Base-by-base conservation (phyloP, 495 filamentous ascomycete genomes). In the Symbiotaphrina buchneri region DNA sequence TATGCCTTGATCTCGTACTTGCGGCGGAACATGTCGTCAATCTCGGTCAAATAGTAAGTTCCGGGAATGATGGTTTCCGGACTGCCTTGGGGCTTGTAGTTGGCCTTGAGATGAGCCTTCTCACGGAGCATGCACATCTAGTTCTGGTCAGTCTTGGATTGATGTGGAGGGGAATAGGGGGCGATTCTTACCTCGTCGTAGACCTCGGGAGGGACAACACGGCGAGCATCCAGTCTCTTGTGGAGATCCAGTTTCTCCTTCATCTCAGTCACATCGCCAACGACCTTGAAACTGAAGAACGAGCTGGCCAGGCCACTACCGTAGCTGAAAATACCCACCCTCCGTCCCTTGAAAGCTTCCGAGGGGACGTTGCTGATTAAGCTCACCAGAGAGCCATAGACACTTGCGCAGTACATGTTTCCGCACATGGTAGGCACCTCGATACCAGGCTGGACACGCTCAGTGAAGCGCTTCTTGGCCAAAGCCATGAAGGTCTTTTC, bases 351-450 rank as follows among this genome's bases (percentile, higher is more conserved):
- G 34, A 84, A 61, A 18, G 61, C 55, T 29, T 69, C 70, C 46
- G 68, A 69, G 38, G 63, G 57, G 33, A 84, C 57, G 46, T 83
- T 71, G 52, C 63, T 61, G 39, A 97, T 47, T 36, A 95, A 48
- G 41, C 71, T 74, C 49, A 69, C 66, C 27, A 97, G 61, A 33
- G 80, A 81, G 35, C 71, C 72, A 59, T 83, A 97, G 41, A 97
- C 78, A 48, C 80, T 92, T 30, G 75, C 87, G 44, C 75, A 84
- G 60, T 97, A 97, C 90, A 94, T 97, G 66, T 97, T 97, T 53
- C 87, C 90, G 54, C 83, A 93, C 58, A 81, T 73, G 26, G 83
- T 94, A 21, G 87, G 75, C 15, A 90, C 76, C 48, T 90, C 61
- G 47, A 87, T 76, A 45, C 63, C 56, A 22, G 90, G 83, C 48